Conservation (phyloP, 2,329 filamentous ascomycete genomes). For the Aspergillus ochraceoroseus region DNA sequence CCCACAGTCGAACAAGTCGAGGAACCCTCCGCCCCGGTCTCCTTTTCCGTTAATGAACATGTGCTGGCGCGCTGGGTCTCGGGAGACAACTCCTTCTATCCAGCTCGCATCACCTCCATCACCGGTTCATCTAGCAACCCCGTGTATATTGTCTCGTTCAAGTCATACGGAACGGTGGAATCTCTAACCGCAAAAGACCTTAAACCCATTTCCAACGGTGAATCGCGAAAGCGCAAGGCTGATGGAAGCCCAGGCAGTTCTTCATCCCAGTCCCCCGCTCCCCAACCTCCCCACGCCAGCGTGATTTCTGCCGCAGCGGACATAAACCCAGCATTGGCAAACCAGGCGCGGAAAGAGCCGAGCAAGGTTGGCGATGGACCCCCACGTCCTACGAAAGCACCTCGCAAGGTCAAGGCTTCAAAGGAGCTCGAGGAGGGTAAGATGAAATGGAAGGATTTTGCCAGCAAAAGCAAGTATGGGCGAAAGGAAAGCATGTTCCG, state of each 20-base stretch:
- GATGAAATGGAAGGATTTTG: slow-evolving; percentile 92
- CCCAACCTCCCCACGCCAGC: slow-evolving; percentile 44
- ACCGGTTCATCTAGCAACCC: slow-evolving; percentile 87
- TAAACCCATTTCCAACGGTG: slow-evolving; percentile 63
- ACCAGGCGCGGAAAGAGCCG: slow-evolving; percentile 59
- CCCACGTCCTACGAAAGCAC: slow-evolving; percentile 60
- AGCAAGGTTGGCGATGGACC: slow-evolving; percentile 59
- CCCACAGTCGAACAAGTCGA: slow-evolving; percentile 46
- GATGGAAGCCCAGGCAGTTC: slow-evolving; percentile 62
- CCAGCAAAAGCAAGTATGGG: slow-evolving; percentile 62
- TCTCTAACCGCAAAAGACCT: slow-evolving; percentile 78
- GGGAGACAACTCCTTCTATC: slow-evolving; percentile 85
- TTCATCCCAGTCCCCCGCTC: slow-evolving; percentile 39
- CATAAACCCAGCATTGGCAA: slow-evolving; percentile 61
- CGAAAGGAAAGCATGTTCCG: slow-evolving; percentile 98
- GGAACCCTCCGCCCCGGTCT: slow-evolving; percentile 51
- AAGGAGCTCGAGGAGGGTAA: slow-evolving; percentile 88
- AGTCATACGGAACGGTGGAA: slow-evolving; percentile 76
- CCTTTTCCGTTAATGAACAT: slow-evolving; percentile 81
- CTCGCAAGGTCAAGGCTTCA: slow-evolving; percentile 77
- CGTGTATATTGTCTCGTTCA: slow-evolving; percentile 93
- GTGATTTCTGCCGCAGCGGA: slow-evolving; percentile 64
- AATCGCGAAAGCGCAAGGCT: slow-evolving; percentile 75
- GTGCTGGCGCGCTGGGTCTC: slow-evolving; percentile 88
- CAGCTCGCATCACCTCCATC: slow-evolving; percentile 86